Base-by-base conservation (phyloP, 768 basidiomycete genomes). In the Candolleomyces aberdarensis region DNA sequence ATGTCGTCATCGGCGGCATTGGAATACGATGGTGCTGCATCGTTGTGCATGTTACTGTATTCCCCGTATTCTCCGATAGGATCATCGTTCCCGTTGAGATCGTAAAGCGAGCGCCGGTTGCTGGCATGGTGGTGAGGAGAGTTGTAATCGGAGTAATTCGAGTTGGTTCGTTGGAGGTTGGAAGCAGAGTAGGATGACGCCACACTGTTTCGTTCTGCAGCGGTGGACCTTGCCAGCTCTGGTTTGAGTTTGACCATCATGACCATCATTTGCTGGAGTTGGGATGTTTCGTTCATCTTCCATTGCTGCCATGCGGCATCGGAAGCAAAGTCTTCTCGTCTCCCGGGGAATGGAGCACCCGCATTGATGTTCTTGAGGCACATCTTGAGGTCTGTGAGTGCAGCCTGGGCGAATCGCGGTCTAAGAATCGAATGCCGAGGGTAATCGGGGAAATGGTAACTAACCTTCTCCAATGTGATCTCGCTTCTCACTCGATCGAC, bases 361-460 rank as follows among this genome's bases (percentile, higher is more conserved):
- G 90, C 88, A 57, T 89, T 92, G 69, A 98, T 90, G 64, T 94
- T 92, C 77, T 96, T 96, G 57, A 98, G 77, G 70, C 91, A 95
- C 40, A 90, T 91, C 91, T 96, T 97, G 59, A 96, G 80, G 71
- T 97, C 94, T 48, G 81, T 81, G 60, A 97, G 75, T 0, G 94
- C 94, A 26, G 94, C 93, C 87, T 93, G 63, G 56, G 17, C 20
- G 49, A 50, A 56, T 20, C 63, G 62, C 20, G 9, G 11, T 52
- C 64, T 15, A 63, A 62, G 14, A 55, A 5, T 22, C 55, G 22
- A 63, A 41, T 19, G 20, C 19, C 32, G 14, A 50, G 10, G 44
- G 20, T 36, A 49, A 47, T 19, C 29, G 47, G 36, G 26, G 13
- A 32, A 57, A 36, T 36, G 36, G 53, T 22, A 7, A 60, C 74